phyloP scores from a whole-genome alignment of 306 rosid species.

The Malus domestica region DNA sequence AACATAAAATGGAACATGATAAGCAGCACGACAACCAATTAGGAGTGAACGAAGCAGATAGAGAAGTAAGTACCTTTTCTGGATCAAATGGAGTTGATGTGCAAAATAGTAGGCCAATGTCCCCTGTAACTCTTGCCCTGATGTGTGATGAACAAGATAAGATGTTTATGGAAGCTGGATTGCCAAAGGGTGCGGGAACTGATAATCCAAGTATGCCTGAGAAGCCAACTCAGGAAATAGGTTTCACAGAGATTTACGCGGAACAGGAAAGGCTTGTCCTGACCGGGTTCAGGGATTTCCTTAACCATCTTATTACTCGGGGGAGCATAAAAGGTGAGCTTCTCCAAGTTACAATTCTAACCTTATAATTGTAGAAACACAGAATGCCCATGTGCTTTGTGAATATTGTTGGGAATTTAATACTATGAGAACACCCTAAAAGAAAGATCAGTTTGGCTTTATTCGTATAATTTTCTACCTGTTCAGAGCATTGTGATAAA shows the following conservation, averaged over 20 bases:
- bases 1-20: slow-evolving; percentile 18
- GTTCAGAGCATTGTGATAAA: neutral
- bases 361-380: neutral
- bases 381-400: neutral
- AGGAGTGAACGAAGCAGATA: slow-evolving; percentile 29
- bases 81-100: slow-evolving; percentile 31
- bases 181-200: slow-evolving; percentile 23
- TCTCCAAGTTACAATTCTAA: slow-evolving; percentile 4
- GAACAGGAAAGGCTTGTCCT: slow-evolving; percentile 63
- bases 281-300: slow-evolving; percentile 51
- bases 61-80: slow-evolving; percentile 22
- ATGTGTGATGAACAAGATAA: slow-evolving; percentile 70
- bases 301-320: slow-evolving; percentile 42
- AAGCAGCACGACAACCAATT: slow-evolving; percentile 13
- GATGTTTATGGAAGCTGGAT: slow-evolving; percentile 33
- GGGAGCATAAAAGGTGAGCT: slow-evolving; percentile 59
- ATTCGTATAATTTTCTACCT: neutral
- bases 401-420: neutral
- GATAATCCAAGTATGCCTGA: slow-evolving; percentile 23
- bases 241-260: slow-evolving; percentile 31
- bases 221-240: slow-evolving; percentile 34
- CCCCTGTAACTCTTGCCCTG: slow-evolving; percentile 69
- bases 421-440: neutral
- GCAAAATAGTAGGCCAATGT: slow-evolving; percentile 36
- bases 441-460: slow-evolving; percentile 3